Base-by-base conservation (phyloP, 2,329 filamentous ascomycete genomes). In the Trichoderma sp. region DNA sequence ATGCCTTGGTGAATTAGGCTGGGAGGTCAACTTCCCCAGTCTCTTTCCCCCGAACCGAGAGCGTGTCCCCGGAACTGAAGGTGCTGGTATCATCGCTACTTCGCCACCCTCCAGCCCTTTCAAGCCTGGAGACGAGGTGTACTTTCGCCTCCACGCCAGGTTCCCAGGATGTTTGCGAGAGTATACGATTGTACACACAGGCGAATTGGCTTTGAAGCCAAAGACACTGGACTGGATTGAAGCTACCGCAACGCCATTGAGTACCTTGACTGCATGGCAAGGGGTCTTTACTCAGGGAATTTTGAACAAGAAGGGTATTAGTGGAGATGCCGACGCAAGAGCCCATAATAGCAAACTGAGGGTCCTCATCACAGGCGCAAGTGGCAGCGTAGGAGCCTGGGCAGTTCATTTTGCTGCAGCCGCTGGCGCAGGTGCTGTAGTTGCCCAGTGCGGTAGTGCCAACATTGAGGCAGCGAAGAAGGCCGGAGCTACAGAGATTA, bases 221-320 rank as follows among this genome's bases (percentile, higher is more conserved):
- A 67, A 71, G 43, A 66, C 71, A 1, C 69, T 82, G 19, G 68
- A 70, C 53, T 81, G 79, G 76, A 71, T 74, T 11, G 75, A 80
- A 29, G 78, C 81, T 0, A 77, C 80, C 0, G 78, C 79, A 3
- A 77, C 79, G 31, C 81, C 81, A 13, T 72, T 83, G 27, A 80
- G 78, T 67, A 77, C 81, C 10, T 72, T 83, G 58, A 83, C 82
- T 3, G 81, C 81, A 1, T 81, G 77, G 74, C 81, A 83, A 72
- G 78, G 76, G 6, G 69, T 83, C 24, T 84, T 83, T 69, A 63
- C 73, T 5, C 77, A 80, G n/a, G 78, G 78, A 1, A 71, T 59
- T 4, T 71, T 82, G 16, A 75, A 80, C 33, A 71, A 70, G 14
- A 68, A 37, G 3, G 79, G 71, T 1, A 47, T 81, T 5, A 70